Evolutionary conservation across 805 yeast genomes (phyloP).

Genomic region (Metschnikowia matae): DNA sequence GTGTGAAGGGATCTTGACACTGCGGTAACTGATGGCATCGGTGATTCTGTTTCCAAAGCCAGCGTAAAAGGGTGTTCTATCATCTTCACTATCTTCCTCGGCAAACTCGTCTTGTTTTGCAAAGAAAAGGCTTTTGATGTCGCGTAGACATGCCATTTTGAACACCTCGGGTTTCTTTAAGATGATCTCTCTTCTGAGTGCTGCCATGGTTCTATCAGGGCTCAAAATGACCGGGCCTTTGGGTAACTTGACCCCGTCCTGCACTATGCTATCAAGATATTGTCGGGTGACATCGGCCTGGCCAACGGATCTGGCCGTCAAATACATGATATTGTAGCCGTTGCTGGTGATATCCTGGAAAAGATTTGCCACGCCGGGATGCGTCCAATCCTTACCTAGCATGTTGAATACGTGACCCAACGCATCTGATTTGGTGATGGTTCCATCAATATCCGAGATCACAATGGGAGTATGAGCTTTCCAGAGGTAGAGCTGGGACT

Average conservation of each 20-base stretch:
- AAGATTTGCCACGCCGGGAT: conserved; percentile 87
- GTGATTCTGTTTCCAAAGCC: conserved; percentile 97
- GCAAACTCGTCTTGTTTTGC: conserved; percentile 7
- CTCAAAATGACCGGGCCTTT: conserved; percentile 90
- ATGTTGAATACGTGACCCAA: conserved; percentile 91
- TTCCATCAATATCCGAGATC: conserved; percentile 96
- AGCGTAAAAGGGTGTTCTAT: conserved; percentile 84
- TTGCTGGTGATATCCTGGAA: conserved; percentile 82
- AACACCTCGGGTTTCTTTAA: conserved; percentile 96
- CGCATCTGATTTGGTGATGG: conserved; percentile 96
- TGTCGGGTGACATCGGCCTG: conserved; percentile 89
- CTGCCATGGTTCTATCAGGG: conserved; percentile 96
- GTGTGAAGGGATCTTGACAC: conserved; percentile 91
- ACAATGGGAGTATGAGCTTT: conserved; percentile 81
- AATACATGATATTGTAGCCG: conserved; percentile 89
- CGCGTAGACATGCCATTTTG: conserved; percentile 93
- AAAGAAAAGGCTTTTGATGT: conserved; percentile 69
- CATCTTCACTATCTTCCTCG: conserved; percentile 31
- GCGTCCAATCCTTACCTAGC: conserved; percentile 98
- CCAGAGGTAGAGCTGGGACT: conserved; percentile 80
- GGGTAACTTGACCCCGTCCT: conserved; percentile 66
- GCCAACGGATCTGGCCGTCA: conserved; percentile 94
- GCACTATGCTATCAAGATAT: conserved; percentile 73
- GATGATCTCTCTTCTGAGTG: conserved; percentile 85
- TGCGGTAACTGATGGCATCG: conserved; percentile 90